Percentiles rank a stretch among this genome's conserved stretches.
Conservation (phyloP, 139 green algal species). For the Picochlorum sp. region DNA sequence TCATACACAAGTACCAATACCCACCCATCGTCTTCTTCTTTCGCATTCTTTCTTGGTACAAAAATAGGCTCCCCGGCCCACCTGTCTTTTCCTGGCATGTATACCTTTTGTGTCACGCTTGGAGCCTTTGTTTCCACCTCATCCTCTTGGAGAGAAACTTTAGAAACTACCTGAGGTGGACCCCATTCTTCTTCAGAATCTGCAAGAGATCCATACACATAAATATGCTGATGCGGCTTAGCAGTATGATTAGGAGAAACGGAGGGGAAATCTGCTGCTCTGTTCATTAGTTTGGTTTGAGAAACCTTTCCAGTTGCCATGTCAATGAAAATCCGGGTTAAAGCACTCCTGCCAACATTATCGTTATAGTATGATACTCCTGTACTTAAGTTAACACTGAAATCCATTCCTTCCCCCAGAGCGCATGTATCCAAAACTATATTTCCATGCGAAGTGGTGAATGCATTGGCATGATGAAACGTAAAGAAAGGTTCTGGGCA, state of each 20-base stretch:
- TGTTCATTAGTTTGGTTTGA: conserved; percentile 15
- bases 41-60: conserved; percentile 13
- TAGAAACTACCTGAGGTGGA: conserved; percentile 16
- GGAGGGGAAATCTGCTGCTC: conserved; percentile 25
- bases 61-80: conserved; percentile 36
- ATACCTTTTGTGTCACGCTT: conserved; percentile 7
- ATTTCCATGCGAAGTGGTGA: conserved; percentile 4
- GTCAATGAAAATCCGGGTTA: conserved; percentile 20
- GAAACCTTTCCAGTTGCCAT: conserved; percentile 2
- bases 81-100: conserved; percentile 1
- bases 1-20: conserved; percentile 31
- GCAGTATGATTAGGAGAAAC: conserved; percentile 7
- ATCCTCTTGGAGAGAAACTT: conserved; percentile 12
- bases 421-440: conserved; percentile 25
- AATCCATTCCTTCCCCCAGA: conserved; percentile 13
- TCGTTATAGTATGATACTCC: conserved; percentile 7
- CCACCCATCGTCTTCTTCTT: conserved; percentile 41
- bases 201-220: conserved; percentile 2
- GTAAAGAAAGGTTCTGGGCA: conserved; percentile 9
- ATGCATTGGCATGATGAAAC: conserved; percentile 28
- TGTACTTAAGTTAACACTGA: conserved; percentile 10
- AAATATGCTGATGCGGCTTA: conserved; percentile 4
- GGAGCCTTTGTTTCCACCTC: background rate
- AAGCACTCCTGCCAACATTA: conserved; percentile 11
- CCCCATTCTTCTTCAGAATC: conserved; percentile 3